Conservation (phyloP, 768 basidiomycete genomes). For the Lyophyllum semitale region DNA sequence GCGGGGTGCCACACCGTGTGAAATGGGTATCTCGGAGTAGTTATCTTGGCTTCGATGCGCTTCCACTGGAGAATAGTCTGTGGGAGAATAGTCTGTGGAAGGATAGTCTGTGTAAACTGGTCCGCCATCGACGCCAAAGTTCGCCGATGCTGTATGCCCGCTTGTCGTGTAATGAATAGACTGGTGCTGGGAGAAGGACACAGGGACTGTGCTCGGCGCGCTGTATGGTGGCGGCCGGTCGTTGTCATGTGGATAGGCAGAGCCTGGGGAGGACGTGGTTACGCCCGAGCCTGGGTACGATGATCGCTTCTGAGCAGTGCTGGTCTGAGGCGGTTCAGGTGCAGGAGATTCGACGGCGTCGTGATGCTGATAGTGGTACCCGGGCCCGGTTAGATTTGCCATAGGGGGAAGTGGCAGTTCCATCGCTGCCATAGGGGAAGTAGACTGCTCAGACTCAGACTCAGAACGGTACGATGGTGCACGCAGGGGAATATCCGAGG, state of each 20-base stretch:
- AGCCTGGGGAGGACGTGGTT: constrained; percentile 13
- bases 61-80: constrained; percentile 12
- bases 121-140: constrained; percentile 6
- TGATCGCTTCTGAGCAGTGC: constrained; percentile 27
- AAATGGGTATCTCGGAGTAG: constrained; percentile 22
- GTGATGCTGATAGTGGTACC: constrained; percentile 26
- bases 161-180: constrained; percentile 1
- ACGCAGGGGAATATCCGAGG: constrained; percentile 35
- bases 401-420: constrained; percentile 43
- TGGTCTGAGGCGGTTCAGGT: constrained; percentile 17
- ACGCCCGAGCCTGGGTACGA: constrained; percentile 10
- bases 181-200: constrained; percentile 14
- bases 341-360: constrained; percentile 20
- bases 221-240: constrained; percentile 23
- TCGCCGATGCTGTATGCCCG: constrained; percentile 3
- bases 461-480: constrained; percentile 37
- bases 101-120: constrained; percentile 9
- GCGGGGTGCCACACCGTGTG: constrained; percentile 27
- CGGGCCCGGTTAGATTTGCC: constrained; percentile 27
- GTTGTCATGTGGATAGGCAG: constrained; percentile 12
- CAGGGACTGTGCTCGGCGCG: constrained; percentile 18
- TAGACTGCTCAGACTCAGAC: constrained; percentile 21
- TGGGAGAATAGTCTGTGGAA: constrained; percentile 12
- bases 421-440: constrained; percentile 29
- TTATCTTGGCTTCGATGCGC: constrained; percentile 16